These are phyloP conservation scores for Candida easanensis DNA, from an alignment of 805 yeast genomes.

Conservation along the genomic window DNA sequence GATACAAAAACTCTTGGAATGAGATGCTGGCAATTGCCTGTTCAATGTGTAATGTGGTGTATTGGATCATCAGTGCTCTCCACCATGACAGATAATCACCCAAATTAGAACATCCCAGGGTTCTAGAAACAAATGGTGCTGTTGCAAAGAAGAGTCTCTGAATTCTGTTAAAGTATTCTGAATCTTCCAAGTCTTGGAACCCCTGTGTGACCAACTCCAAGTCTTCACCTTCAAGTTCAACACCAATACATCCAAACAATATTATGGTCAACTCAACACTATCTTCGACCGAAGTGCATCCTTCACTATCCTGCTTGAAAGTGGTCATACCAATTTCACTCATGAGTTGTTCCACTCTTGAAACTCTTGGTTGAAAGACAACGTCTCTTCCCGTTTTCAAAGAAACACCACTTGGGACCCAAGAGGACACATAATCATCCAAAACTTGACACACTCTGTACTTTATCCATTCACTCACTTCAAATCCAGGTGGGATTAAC, in stretches of 20 bases:
- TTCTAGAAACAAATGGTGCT: neutral
- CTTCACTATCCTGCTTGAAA: neutral
- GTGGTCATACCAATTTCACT: constrained; percentile 3
- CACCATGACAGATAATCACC: constrained; percentile 3
- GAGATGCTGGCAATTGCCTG: neutral
- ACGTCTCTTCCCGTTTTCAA: constrained; percentile 5
- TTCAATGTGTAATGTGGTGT: neutral
- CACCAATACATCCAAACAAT: constrained; percentile 5
- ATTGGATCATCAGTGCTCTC: constrained; percentile 1
- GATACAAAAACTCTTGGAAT: neutral
- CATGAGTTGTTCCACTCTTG: constrained; percentile 4
- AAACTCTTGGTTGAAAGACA: neutral
- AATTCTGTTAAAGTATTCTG: neutral
- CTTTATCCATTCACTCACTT: constrained; percentile 4
- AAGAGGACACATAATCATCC: neutral
- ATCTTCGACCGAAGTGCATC: constrained; percentile 1
- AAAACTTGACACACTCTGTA: constrained; percentile 1
- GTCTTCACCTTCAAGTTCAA: neutral
- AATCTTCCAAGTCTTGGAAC: neutral
- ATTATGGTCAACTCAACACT: constrained; percentile 1
- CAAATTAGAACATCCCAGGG: neutral
- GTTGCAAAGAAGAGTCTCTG: neutral
- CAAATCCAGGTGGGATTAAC: constrained; percentile 7
- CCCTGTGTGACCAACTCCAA: neutral
- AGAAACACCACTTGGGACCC: neutral